Conservation (phyloP, 2,329 filamentous ascomycete species). For the Microdochium bolleyi region DNA sequence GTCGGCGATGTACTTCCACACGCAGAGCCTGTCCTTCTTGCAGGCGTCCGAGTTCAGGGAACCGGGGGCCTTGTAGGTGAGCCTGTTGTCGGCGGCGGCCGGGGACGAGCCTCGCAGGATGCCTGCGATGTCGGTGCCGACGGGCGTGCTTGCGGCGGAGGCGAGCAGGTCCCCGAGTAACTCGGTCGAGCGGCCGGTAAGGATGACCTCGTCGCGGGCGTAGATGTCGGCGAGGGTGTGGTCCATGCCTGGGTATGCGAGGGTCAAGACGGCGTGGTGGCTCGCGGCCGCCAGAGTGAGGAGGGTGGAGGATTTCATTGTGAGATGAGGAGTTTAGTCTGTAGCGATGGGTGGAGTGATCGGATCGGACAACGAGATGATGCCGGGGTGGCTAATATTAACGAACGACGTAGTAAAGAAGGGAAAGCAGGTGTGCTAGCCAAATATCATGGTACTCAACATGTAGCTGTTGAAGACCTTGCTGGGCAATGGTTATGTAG, state of each 20-base stretch:
- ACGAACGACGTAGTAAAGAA: too few species aligned
- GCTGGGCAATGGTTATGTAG: too few species aligned
- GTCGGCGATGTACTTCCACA: conserved; percentile 29
- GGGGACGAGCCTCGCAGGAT: conserved; percentile 10
- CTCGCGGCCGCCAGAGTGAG: conserved; percentile 7
- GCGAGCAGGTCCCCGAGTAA: conserved; percentile 14
- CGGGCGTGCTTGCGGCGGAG: conserved; percentile 1
- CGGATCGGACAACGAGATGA: neutral
- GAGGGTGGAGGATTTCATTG: conserved; percentile 2
- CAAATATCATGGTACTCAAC: too few species aligned
- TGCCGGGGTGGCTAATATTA: too few species aligned
- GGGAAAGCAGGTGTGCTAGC: too few species aligned
- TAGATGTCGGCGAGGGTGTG: conserved; percentile 13
- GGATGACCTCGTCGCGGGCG: conserved; percentile 8
- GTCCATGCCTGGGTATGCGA: conserved; percentile 16
- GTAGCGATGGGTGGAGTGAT: neutral
- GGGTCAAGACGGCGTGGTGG: conserved; percentile 5
- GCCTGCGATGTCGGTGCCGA: conserved; percentile 11
- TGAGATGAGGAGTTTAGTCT: neutral
- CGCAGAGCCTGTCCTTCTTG: conserved; percentile 21
- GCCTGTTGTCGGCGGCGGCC: conserved; percentile 5
- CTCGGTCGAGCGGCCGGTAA: conserved; percentile 9
- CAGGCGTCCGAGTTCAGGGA: conserved; percentile 13
- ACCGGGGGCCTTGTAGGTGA: conserved; percentile 11
- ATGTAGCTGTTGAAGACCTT: too few species aligned